These are phyloP conservation scores for Yamadazyma songkhlaensis DNA, from an alignment of 1,139 yeast species.

Conservation along the genomic window DNA sequence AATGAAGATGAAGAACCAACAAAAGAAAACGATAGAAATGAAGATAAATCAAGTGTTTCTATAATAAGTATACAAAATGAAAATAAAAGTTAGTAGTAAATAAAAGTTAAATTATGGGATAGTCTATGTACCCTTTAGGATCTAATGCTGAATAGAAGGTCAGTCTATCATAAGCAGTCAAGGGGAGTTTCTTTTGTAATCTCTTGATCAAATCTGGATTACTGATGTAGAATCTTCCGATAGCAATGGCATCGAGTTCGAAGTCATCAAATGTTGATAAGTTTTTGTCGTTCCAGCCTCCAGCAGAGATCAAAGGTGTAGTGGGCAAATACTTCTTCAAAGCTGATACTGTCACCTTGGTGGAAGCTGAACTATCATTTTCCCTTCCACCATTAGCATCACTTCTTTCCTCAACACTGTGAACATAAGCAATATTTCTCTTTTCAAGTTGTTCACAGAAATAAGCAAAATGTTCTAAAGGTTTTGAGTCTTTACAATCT, in stretches of 20 bases:
- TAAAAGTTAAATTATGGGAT: not conserved
- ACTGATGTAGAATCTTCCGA: conserved; percentile 45
- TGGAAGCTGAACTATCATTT: conserved; percentile 10
- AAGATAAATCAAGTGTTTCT: conserved; percentile 1
- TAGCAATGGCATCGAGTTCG: conserved; percentile 25
- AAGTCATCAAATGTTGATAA: conserved; percentile 6
- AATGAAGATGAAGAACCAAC: conserved; percentile 6
- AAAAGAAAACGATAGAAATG: not conserved
- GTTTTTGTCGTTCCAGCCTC: conserved; percentile 14
- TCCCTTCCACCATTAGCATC: conserved; percentile 19
- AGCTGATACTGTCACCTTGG: conserved; percentile 4
- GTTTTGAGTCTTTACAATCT: conserved; percentile 14
- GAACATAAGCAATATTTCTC: conserved; percentile 21
- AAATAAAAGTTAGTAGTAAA: conserved; percentile 1
- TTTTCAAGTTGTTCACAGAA: conserved; percentile 18
- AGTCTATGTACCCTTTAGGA: conserved; percentile 10
- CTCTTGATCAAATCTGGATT: conserved; percentile 48
- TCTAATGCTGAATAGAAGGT: conserved; percentile 19
- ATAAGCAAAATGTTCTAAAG: conserved; percentile 15
- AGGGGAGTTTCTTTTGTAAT: conserved; percentile 18
- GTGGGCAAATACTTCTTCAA: conserved; percentile 13
- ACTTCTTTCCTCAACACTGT: conserved; percentile 21
- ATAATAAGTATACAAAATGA: conserved; percentile 1
- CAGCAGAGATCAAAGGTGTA: conserved; percentile 17
- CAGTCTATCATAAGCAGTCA: conserved; percentile 20